Evolutionary conservation across 148 eudicot genomes (phyloP).

Genomic region (Tetragonia tetragonoides): DNA sequence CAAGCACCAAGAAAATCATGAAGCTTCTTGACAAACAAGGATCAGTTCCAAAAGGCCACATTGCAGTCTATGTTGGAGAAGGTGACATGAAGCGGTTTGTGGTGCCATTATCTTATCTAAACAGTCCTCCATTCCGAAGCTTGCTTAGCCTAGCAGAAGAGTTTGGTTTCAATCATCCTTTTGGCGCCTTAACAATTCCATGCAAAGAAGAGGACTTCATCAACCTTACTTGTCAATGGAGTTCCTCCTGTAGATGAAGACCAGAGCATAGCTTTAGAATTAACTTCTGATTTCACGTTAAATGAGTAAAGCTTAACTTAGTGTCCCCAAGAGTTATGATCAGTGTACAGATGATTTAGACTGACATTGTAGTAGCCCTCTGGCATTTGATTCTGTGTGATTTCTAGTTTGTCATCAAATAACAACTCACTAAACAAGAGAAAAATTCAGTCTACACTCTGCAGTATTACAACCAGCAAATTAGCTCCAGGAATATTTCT

Average conservation of each 20-base stretch:
- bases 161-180: constrained; percentile 46
- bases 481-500: too few species aligned
- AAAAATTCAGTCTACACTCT: too few species aligned
- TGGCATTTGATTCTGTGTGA: too few species aligned
- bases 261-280: too few species aligned
- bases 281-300: too few species aligned
- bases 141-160: constrained; percentile 39
- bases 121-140: constrained; percentile 36
- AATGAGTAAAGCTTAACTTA: too few species aligned
- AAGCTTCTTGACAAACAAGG: constrained; percentile 14
- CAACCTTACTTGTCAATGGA: constrained; percentile 15
- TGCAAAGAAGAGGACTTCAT: constrained; percentile 37
- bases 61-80: constrained; percentile 46
- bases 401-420: too few species aligned
- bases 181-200: constrained; percentile 55
- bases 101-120: constrained; percentile 40
- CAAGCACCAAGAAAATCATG: constrained; percentile 23
- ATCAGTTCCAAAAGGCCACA: constrained; percentile 37
- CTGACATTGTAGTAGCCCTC: too few species aligned
- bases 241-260: not conserved
- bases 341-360: too few species aligned
- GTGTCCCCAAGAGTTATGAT: too few species aligned
- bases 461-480: too few species aligned
- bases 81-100: constrained; percentile 29
- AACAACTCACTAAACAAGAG: too few species aligned